Conservation (phyloP, 257 asterid genomes). For the Eustoma russellianum region DNA sequence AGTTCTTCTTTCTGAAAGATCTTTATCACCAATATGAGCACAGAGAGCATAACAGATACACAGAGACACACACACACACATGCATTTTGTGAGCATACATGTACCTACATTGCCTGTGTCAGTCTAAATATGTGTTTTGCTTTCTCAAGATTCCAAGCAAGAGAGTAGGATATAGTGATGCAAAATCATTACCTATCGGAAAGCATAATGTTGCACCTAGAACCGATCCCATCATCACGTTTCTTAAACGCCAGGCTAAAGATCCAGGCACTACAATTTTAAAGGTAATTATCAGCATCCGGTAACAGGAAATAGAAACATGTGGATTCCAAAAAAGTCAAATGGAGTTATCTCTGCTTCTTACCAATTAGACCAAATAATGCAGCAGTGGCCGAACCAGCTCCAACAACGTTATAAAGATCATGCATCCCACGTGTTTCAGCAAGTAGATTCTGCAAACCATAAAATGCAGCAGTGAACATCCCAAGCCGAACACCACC, state of each 20-base stretch:
- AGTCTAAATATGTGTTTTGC: too few species aligned
- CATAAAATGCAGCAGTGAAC: constrained; percentile 83
- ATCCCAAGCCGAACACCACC: constrained; percentile 97
- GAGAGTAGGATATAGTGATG: neutral
- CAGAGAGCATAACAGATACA: too few species aligned
- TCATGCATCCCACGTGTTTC: constrained; percentile 88
- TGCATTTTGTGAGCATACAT: too few species aligned
- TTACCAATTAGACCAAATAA: constrained; percentile 81
- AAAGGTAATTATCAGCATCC: constrained; percentile 1
- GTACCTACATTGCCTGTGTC: too few species aligned
- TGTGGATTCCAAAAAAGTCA: neutral
- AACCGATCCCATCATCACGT: constrained; percentile 78
- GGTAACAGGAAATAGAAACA: neutral
- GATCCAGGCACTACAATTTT: constrained; percentile 83
- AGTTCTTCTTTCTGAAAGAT: too few species aligned
- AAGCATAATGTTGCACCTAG: constrained; percentile 89
- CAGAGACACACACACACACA: too few species aligned
- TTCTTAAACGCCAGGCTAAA: constrained; percentile 75
- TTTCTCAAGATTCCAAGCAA: neutral
- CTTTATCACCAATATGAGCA: too few species aligned
- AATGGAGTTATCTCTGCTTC: constrained; percentile 12
- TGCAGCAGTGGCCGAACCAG: constrained; percentile 97
- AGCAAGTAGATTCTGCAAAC: constrained; percentile 77
- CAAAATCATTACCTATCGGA: constrained; percentile 61
- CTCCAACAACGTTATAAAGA: constrained; percentile 77